Percentiles rank a stretch among this genome's conserved stretches.
phyloP scores from a whole-genome alignment of 2,329 filamentous ascomycete species.

The Aspergillus neoniger region DNA sequence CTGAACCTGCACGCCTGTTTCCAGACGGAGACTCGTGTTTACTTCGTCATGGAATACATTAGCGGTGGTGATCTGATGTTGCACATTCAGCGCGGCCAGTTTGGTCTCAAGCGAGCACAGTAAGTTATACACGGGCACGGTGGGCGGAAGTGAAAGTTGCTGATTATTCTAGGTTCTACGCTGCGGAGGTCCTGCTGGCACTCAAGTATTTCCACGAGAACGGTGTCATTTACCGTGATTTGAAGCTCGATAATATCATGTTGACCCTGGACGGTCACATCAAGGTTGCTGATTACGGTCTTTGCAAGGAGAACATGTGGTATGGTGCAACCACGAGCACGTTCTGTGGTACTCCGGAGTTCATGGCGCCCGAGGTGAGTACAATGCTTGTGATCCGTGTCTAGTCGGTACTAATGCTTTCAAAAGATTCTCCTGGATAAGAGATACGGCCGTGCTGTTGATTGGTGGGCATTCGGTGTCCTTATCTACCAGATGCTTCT shows the following conservation, averaged over 20 bases:
- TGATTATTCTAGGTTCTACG: conserved; percentile 72
- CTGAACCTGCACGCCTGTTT: conserved; percentile 96
- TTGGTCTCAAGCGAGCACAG: conserved; percentile 94
- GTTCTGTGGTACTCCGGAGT: conserved; percentile 98
- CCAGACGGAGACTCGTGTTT: conserved; percentile 96
- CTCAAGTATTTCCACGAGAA: conserved; percentile 99
- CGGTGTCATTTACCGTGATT: conserved; percentile 89
- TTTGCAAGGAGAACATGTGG: conserved; percentile 99
- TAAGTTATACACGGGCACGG: conserved; percentile 52
- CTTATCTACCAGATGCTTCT: conserved; percentile 99
- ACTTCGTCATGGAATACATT: conserved; percentile 99
- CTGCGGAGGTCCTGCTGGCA: conserved; percentile 92
- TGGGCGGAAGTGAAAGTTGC: not conserved
- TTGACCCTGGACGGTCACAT: conserved; percentile 94
- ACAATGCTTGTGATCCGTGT: not conserved
- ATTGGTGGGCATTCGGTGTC: conserved; percentile 99
- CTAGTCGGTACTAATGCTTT: conserved; percentile 22
- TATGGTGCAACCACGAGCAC: conserved; percentile 95
- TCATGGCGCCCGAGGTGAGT: conserved; percentile 94
- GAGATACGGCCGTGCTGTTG: conserved; percentile 94
- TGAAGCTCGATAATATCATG: conserved; percentile 85
- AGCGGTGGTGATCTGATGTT: conserved; percentile 98
- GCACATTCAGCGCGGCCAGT: conserved; percentile 95
- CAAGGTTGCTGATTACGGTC: conserved; percentile 97
- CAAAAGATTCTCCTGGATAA: conserved; percentile 89